A percentile compares a stretch with the other conserved stretches of the same genome.
Conservation (phyloP, 2,329 filamentous ascomycete genomes). For the Microsporum audouinii region DNA sequence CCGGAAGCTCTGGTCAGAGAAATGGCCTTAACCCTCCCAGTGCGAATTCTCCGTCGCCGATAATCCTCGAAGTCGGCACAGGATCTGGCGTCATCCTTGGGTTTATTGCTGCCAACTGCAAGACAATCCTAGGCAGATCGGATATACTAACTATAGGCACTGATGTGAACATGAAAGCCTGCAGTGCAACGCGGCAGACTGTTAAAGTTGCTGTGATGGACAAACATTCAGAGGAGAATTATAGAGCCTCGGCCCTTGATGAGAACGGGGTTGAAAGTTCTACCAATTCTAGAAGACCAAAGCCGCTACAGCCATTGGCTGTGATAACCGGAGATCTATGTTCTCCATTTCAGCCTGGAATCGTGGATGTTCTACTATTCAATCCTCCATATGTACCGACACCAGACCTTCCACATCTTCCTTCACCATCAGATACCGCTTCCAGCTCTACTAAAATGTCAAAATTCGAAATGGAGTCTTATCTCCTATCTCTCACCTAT, state of each 20-base stretch:
- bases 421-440: background rate
- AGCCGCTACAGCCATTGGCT: conserved; percentile 48
- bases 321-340: conserved; percentile 61
- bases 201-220: conserved; percentile 42
- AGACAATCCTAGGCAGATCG: conserved; percentile 57
- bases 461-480: conserved; percentile 67
- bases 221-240: conserved; percentile 8
- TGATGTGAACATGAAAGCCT: conserved; percentile 80
- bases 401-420: conserved; percentile 50
- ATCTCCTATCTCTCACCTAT: conserved; percentile 74
- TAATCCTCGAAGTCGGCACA: conserved; percentile 76
- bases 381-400: conserved; percentile 97
- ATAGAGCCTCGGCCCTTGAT: conserved; percentile 25
- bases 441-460: conserved; percentile 10
- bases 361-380: conserved; percentile 79
- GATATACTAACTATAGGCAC: conserved; percentile 62
- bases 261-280: conserved; percentile 11
- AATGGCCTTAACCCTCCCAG: conserved; percentile 10
- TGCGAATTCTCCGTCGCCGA: conserved; percentile 34
- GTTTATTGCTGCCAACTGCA: conserved; percentile 68
- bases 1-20: conserved; percentile 1
- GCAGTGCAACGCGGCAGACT: conserved; percentile 61
- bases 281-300: background rate
- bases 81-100: conserved; percentile 91
- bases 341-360: conserved; percentile 45